Conservation (phyloP, 495 filamentous ascomycete species). For the Saxispiralis lemnorum region DNA sequence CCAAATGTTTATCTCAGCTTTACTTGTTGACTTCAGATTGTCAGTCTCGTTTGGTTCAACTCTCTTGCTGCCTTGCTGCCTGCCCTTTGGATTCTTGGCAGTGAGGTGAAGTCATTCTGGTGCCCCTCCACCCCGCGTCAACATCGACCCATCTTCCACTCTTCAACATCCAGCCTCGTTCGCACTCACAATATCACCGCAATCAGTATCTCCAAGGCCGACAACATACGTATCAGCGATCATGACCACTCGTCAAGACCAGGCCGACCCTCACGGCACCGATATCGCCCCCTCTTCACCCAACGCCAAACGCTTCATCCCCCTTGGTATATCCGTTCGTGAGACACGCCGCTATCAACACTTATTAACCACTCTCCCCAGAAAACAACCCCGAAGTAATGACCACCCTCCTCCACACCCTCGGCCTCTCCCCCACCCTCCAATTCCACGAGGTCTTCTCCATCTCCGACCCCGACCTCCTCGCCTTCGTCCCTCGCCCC, state of each 20-base stretch:
- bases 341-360: neutral
- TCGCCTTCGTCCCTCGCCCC: conserved; percentile 39
- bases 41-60: too few species aligned
- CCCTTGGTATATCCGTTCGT: neutral
- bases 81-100: too few species aligned
- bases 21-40: too few species aligned
- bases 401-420: conserved; percentile 33
- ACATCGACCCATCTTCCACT: neutral
- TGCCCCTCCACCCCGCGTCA: too few species aligned
- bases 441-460: conserved; percentile 42
- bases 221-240: too few species aligned
- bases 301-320: conserved; percentile 5
- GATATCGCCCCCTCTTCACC: neutral
- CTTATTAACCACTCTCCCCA: conserved; percentile 14
- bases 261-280: neutral
- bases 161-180: neutral
- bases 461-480: conserved; percentile 36
- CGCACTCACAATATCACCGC: too few species aligned
- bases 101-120: too few species aligned
- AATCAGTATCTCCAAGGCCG: too few species aligned
- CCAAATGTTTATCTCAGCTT: too few species aligned
- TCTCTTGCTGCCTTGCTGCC: too few species aligned
- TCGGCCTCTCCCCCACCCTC: conserved; percentile 34
- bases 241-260: neutral
- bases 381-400: conserved; percentile 50